Evolutionary conservation across 2,329 filamentous ascomycete species (phyloP).

Genomic region (Sporothrix pseudoabietina): DNA sequence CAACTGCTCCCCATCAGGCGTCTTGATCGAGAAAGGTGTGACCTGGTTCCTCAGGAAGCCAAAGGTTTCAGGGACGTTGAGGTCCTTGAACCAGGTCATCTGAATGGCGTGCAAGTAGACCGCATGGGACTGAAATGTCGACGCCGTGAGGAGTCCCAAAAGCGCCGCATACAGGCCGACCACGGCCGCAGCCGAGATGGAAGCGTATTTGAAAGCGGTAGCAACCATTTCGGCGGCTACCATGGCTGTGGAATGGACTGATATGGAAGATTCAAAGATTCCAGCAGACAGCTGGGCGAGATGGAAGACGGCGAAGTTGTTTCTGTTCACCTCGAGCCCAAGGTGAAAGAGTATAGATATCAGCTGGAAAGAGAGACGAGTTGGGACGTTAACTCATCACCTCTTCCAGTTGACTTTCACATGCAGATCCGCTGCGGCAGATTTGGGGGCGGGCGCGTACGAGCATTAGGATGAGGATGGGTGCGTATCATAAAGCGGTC

Average conservation of each 20-base stretch:
- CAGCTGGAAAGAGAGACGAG: neutral
- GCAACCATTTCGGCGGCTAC: slow-evolving; percentile 19
- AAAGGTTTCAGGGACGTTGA: slow-evolving; percentile 67
- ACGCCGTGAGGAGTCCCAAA: slow-evolving; percentile 21
- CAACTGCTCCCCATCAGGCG: slow-evolving; percentile 65
- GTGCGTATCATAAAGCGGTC: neutral
- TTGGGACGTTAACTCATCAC: neutral
- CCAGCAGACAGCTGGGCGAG: neutral
- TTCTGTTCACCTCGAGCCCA: neutral
- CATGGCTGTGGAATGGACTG: neutral
- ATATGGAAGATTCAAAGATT: neutral
- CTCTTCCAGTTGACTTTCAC: neutral
- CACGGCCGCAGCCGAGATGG: neutral
- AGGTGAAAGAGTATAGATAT: neutral
- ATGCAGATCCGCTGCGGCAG: neutral
- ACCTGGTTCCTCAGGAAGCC: slow-evolving; percentile 74
- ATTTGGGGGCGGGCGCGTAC: neutral
- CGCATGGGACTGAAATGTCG: slow-evolving; percentile 44
- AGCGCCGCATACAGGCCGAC: slow-evolving; percentile 21
- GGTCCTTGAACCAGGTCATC: slow-evolving; percentile 61
- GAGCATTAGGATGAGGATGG: neutral
- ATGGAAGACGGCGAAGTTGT: neutral
- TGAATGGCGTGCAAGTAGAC: slow-evolving; percentile 59
- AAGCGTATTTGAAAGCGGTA: slow-evolving; percentile 15
- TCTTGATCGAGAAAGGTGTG: slow-evolving; percentile 68